Evolutionary conservation across 78 protist species (phyloP).

Genomic region (Dictyostelium discoideum): DNA sequence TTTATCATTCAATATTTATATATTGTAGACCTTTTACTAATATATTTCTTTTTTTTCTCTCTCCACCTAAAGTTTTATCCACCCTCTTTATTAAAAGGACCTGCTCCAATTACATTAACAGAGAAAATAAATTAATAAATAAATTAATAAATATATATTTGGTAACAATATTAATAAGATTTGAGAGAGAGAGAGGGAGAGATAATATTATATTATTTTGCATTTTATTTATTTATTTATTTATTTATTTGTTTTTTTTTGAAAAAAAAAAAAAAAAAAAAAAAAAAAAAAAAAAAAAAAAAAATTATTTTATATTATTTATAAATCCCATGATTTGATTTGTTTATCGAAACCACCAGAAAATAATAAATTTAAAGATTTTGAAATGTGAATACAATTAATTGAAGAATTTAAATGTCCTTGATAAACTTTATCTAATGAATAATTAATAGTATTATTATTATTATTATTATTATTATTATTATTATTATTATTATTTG

Average conservation of each 20-base stretch:
- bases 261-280: no score
- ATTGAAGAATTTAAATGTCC: constrained; percentile 43
- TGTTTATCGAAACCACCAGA: constrained; percentile 61
- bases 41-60: background rate
- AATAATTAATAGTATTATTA: background rate
- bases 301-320: background rate
- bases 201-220: no score
- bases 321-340: constrained; percentile 20
- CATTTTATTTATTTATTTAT: no score
- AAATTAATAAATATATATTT: background rate
- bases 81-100: constrained; percentile 12
- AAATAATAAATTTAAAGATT: background rate
- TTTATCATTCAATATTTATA: background rate
- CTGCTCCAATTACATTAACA: constrained; percentile 12
- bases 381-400: constrained; percentile 41
- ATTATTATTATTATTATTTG: background rate
- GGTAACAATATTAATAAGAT: no score
- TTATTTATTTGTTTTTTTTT: background rate
- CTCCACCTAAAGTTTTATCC: constrained; percentile 17
- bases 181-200: no score
- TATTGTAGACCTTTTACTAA: no score
- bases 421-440: background rate
- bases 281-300: no score
- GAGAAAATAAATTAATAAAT: background rate
- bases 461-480: background rate